phyloP scores from a whole-genome alignment of 169 alveolate genomes.

The Plasmodium falciparum region DNA sequence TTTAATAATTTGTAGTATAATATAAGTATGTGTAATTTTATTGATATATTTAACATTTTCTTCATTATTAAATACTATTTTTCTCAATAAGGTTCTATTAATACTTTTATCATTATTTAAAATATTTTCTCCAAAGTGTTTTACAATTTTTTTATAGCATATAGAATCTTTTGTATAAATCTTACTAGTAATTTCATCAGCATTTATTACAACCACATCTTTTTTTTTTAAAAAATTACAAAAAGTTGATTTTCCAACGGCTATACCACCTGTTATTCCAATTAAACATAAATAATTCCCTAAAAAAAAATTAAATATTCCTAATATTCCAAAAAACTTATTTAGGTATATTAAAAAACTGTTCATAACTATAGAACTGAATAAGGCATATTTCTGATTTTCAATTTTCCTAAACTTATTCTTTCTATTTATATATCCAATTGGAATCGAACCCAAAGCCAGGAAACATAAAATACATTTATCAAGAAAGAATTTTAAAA shows the following conservation, averaged over 20 bases:
- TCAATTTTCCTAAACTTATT: constrained; percentile 67
- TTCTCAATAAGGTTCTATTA: constrained; percentile 82
- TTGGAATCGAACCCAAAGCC: constrained; percentile 74
- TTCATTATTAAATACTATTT: constrained; percentile 83
- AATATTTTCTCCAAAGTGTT: constrained; percentile 83
- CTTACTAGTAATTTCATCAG: constrained; percentile 58
- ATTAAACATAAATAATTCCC: constrained; percentile 82
- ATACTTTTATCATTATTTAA: constrained; percentile 81
- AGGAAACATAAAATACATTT: constrained; percentile 75
- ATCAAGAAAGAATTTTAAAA: constrained; percentile 65
- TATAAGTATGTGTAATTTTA: constrained; percentile 82
- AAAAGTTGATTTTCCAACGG: constrained; percentile 85
- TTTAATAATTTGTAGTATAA: constrained; percentile 80
- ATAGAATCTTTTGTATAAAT: constrained; percentile 81
- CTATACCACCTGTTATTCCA: constrained; percentile 88
- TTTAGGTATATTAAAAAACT: constrained; percentile 47
- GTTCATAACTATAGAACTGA: constrained; percentile 71
- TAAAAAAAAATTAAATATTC: constrained; percentile 76
- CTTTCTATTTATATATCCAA: constrained; percentile 78
- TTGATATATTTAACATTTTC: constrained; percentile 80
- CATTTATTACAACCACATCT: constrained; percentile 80
- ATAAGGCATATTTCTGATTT: constrained; percentile 59
- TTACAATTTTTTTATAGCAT: constrained; percentile 80
- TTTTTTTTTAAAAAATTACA: constrained; percentile 82
- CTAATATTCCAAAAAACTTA: constrained; percentile 67